Evolutionary conservation across 306 rosid genomes (phyloP), one percentile per base, ranked within the genome.

Genomic region (Astragalus membranaceus): DNA sequence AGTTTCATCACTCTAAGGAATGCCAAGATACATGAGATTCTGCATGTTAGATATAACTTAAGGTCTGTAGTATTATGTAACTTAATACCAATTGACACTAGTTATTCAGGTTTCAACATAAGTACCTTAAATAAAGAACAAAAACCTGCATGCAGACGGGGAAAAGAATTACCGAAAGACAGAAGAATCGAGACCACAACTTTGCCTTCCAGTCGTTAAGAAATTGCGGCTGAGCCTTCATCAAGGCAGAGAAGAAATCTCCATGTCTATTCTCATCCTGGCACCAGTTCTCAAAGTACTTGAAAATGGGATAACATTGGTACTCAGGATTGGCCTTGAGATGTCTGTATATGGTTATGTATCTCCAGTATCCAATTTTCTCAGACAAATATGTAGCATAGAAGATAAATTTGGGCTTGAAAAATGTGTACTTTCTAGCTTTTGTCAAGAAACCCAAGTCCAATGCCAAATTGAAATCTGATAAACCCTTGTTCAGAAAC

Each of bases 251-350:
- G 84, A 94, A 94, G 86, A 94, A 94, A 71, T 94, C 99, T 2
- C 99, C 99, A 16, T 94, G 99, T 48, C 99, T 83, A 66, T 94
- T 94, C 87, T 94, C 99, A 81, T 94, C 99, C 78, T 94, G 99
- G 85, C 99, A 94, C 99, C 99, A 94, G 88, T 94, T 94, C 91
- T 94, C 99, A 69, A 94, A 94, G 81, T 87, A 94, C 86, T 88
- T 88, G 76, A 94, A 94, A 82, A 94, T 94, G 67, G 99, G 99
- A 75, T 94, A 91, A 29, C 97, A 91, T 69, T 91, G 99, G 89
- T 75, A 94, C 81, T 91, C 73, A 2, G 97, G 99, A 32, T 94
- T 94, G 4, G 33, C 80, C 89, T 87, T 91, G 83, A 94, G 99
- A 82, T 94, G 99, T 67, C 99, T 83, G 88, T 94, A 94, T 63